Evolutionary conservation across 1,284 basidiomycete species (phyloP).

Genomic region (Rhodotorula sp.): DNA sequence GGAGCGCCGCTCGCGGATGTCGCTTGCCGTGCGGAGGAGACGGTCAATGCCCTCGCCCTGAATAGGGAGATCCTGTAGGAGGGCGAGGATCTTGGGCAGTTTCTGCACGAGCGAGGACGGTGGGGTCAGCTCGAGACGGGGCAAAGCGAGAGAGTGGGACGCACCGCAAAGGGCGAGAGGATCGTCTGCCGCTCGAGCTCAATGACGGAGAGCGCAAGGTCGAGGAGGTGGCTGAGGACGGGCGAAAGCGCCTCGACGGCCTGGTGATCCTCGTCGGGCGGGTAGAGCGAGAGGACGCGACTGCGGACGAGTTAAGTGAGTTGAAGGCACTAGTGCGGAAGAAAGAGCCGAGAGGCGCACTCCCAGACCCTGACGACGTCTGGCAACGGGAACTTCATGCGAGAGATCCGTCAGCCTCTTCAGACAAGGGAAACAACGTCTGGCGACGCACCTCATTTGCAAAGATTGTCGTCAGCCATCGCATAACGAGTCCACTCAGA

Average conservation of each 20-base stretch:
- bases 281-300: slow-evolving; percentile 38
- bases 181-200: slow-evolving; percentile 26
- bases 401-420: background rate
- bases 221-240: slow-evolving; percentile 37
- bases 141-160: background rate
- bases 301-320: background rate
- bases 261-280: slow-evolving; percentile 1
- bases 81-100: slow-evolving; percentile 25
- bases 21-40: slow-evolving; percentile 31
- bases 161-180: slow-evolving; percentile 32
- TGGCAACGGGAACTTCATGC: slow-evolving; percentile 29
- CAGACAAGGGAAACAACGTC: no score
- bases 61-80: slow-evolving; percentile 22
- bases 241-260: slow-evolving; percentile 33
- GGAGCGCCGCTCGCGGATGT: slow-evolving; percentile 32
- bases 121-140: background rate
- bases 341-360: background rate
- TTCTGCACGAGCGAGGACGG: slow-evolving; percentile 2
- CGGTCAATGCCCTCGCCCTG: slow-evolving; percentile 25
- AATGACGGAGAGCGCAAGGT: slow-evolving; percentile 35
- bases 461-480: slow-evolving; percentile 40
- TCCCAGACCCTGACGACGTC: slow-evolving; percentile 42
- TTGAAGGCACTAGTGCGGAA: no score
- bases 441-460: slow-evolving; percentile 26
- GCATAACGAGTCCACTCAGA: slow-evolving; percentile 21